Percentiles rank a stretch among this genome's conserved stretches.
These are phyloP conservation scores for Cyberlindnera mrakii DNA, from an alignment of 805 yeast genomes.

Conservation along the genomic window DNA sequence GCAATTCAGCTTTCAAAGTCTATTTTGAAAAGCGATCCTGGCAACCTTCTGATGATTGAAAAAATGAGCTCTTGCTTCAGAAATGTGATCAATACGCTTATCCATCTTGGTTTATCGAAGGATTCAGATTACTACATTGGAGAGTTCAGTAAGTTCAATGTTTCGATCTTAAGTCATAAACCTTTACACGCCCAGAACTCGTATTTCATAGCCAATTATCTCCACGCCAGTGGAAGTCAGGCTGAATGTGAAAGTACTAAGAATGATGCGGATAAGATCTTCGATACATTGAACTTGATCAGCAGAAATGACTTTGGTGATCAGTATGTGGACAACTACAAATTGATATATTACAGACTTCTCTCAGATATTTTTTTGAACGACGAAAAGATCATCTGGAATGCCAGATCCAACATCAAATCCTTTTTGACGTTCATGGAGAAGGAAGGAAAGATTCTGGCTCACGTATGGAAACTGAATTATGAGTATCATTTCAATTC, in stretches of 20 bases:
- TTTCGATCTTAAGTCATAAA: conserved; percentile 11
- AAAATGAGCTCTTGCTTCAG: conserved; percentile 34
- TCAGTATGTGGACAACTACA: conserved; percentile 18
- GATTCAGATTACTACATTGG: conserved; percentile 50
- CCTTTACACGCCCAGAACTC: conserved; percentile 10
- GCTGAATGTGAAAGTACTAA: conserved; percentile 5
- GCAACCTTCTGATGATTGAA: conserved; percentile 26
- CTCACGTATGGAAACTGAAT: conserved; percentile 16
- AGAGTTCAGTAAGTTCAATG: conserved; percentile 34
- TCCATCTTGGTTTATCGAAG: conserved; percentile 48
- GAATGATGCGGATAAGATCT: conserved; percentile 10
- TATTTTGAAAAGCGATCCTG: conserved; percentile 36
- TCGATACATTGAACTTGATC: conserved; percentile 10
- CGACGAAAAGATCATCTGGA: neutral
- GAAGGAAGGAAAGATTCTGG: conserved; percentile 12
- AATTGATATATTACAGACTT: conserved; percentile 17
- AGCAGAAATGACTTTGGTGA: conserved; percentile 1
- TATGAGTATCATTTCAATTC: conserved; percentile 19
- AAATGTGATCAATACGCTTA: conserved; percentile 32
- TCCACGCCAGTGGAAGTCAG: conserved; percentile 12
- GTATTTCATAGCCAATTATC: conserved; percentile 19
- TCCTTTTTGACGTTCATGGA: conserved; percentile 16
- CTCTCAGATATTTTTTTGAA: conserved; percentile 13
- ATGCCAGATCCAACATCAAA: conserved; percentile 11
- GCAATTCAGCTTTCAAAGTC: conserved; percentile 49